Conservation (phyloP, 1,284 basidiomycete species). For the Austroboletus novae-zelandiae region DNA sequence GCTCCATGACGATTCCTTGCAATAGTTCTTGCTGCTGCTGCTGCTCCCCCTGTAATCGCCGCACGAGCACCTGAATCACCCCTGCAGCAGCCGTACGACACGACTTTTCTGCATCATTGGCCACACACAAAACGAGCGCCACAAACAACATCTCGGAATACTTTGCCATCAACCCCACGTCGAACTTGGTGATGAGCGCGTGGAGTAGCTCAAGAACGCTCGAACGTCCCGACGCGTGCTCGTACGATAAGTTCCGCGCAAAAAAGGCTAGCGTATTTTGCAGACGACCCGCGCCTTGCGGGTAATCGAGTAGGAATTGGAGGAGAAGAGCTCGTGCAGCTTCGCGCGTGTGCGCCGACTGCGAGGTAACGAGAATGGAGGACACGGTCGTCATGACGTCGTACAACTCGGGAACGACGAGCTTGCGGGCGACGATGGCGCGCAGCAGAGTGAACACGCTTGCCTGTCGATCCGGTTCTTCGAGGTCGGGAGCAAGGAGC, state of each 20-base stretch:
- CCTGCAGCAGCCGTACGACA: conserved; percentile 87
- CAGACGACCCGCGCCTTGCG: conserved; percentile 91
- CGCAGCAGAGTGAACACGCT: conserved; percentile 89
- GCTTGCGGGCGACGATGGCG: conserved; percentile 88
- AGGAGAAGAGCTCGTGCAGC: conserved; percentile 86
- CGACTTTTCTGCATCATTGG: conserved; percentile 89
- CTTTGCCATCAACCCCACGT: conserved; percentile 71
- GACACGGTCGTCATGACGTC: conserved; percentile 97
- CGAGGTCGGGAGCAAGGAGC: conserved; percentile 87
- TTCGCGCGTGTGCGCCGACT: conserved; percentile 89
- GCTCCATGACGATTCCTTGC: conserved; percentile 48
- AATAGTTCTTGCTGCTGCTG: conserved; percentile 40
- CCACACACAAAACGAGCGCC: conserved; percentile 87
- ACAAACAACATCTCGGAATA: conserved; percentile 92
- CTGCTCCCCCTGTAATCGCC: conserved; percentile 61
- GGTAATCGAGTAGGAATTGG: conserved; percentile 97
- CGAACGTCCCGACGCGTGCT: conserved; percentile 85
- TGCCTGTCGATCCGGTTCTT: conserved; percentile 87
- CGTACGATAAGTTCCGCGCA: conserved; percentile 91
- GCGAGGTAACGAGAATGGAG: conserved; percentile 92
- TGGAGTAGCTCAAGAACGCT: conserved; percentile 91
- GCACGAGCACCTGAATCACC: conserved; percentile 77
- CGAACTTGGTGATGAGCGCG: conserved; percentile 86
- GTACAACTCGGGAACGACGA: conserved; percentile 96
- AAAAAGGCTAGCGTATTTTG: conserved; percentile 90